phyloP scores from a whole-genome alignment of 805 yeast species.

The Saturnispora dispora region DNA sequence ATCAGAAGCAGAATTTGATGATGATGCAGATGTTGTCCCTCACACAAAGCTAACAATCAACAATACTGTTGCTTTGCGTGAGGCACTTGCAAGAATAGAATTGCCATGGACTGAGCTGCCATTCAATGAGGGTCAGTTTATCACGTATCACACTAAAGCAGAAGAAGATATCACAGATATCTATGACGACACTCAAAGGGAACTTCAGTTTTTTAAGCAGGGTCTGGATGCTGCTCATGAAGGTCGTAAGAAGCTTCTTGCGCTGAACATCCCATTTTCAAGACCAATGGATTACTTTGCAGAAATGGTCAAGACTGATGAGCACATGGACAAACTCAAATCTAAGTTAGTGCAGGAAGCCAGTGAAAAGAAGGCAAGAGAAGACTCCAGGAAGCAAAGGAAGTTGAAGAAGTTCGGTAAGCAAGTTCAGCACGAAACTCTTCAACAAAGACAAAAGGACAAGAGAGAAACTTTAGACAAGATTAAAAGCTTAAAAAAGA shows the following conservation, averaged over 20 bases:
- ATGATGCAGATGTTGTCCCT: slow-evolving; percentile 92
- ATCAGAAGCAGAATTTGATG: slow-evolving; percentile 86
- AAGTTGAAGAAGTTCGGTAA: slow-evolving; percentile 94
- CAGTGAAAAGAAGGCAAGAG: slow-evolving; percentile 75
- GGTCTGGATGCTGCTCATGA: slow-evolving; percentile 74
- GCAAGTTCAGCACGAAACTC: slow-evolving; percentile 88
- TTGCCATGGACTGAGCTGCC: slow-evolving; percentile 57
- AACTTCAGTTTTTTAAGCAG: slow-evolving; percentile 90
- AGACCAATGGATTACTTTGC: slow-evolving; percentile 96
- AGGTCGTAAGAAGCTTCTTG: slow-evolving; percentile 57
- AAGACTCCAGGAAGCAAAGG: slow-evolving; percentile 91
- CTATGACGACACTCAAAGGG: slow-evolving; percentile 93
- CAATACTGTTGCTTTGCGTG: slow-evolving; percentile 74
- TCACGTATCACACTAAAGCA: slow-evolving; percentile 51
- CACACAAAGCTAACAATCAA: slow-evolving; percentile 83
- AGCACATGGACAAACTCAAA: slow-evolving; percentile 93
- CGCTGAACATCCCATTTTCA: slow-evolving; percentile 75
- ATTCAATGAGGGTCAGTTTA: slow-evolving; percentile 77
- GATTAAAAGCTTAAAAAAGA: slow-evolving; percentile 83
- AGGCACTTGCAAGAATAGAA: slow-evolving; percentile 56
- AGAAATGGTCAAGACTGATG: slow-evolving; percentile 96
- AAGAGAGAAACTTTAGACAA: slow-evolving; percentile 85
- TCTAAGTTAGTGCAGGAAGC: slow-evolving; percentile 68
- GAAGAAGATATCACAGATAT: slow-evolving; percentile 72
- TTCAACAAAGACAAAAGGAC: slow-evolving; percentile 88